These are phyloP conservation scores for Corylus avellana DNA, from an alignment of 306 rosid species.

Conservation along the genomic window DNA sequence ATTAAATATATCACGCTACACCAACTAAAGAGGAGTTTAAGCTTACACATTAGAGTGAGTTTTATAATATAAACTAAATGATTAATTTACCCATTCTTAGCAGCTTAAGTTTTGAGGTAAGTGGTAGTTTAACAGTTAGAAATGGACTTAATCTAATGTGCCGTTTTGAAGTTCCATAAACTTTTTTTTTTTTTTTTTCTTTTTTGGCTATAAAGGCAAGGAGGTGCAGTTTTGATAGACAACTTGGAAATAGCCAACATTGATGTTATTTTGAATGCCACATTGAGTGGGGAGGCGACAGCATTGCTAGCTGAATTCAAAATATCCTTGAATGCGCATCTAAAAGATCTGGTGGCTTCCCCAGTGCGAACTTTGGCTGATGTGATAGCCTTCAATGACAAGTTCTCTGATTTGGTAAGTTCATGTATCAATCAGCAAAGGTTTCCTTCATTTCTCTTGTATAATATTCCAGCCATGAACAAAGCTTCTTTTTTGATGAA, in stretches of 20 bases:
- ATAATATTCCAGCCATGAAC: not conserved
- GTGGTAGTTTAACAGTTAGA: not conserved
- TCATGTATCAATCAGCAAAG: not conserved
- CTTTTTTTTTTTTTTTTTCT: not conserved
- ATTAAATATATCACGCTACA: too few relatives aligned
- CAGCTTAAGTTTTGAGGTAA: too few relatives aligned
- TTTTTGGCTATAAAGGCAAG: slow-evolving; percentile 43
- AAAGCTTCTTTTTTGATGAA: not conserved
- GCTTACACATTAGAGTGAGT: too few relatives aligned
- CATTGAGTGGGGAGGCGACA: slow-evolving; percentile 37
- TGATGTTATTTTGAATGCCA: slow-evolving; percentile 32
- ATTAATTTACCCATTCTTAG: too few relatives aligned
- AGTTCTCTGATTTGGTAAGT: slow-evolving; percentile 23
- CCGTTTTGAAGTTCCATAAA: not conserved
- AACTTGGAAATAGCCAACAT: slow-evolving; percentile 53
- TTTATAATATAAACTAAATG: too few relatives aligned
- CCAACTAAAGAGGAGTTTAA: too few relatives aligned
- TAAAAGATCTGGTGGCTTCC: slow-evolving; percentile 33
- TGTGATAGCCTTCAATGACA: slow-evolving; percentile 22
- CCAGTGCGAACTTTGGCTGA: slow-evolving; percentile 47
- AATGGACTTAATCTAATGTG: too few relatives aligned
- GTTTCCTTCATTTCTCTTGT: not conserved
- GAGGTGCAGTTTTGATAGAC: slow-evolving; percentile 63
- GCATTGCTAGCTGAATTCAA: slow-evolving; percentile 50
- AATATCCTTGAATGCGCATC: slow-evolving; percentile 33